Evolutionary conservation across 306 rosid species (phyloP), one percentile per base, ranked within the genome.

Genomic region (Astragalus membranaceus): DNA sequence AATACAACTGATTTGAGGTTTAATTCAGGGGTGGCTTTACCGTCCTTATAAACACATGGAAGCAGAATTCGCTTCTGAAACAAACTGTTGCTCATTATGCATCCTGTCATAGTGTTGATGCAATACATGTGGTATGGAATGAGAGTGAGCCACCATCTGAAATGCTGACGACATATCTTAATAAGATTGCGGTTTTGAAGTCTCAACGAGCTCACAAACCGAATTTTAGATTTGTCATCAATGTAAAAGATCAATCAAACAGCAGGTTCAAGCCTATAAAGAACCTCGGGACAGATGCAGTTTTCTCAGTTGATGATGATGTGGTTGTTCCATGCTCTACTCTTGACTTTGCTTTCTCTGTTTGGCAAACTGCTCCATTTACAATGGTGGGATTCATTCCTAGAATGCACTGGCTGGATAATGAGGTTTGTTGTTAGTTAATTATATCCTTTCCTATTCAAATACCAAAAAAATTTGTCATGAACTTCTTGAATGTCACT

Each of bases 371-470:
- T 54, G 85, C 87, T 30, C 83, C 84, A 2, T 70, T 20, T 43
- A 56, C 85, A 3, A 79, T 85, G 89, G 90, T 83, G 67, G 93
- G 93, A 60, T 85, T 85, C 78, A 83, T 81, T 72, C 88, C 90
- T 71, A 85, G 84, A 33, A 83, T 75, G 82, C 88, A 85, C 70
- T 83, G 81, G 90, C 75, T 81, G 59, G 85, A 88, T 60, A 77
- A 59, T 49, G 75, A 75, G 86, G 93, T 81, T 59, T 39, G 88
- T 48, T 53, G 54, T 13, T 41, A 48, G 35, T 23, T 26, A 54
- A 64, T 59, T 6, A 51, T 42, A 20, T 4, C 64, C 3, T 74
- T n/a, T 57, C 7, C 20, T 20, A 9, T 41, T 13, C 14, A 32
- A 14, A 29, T 64, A n/a, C 72, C 30, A 36, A n/a, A 64, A n/a